Conservation (phyloP, 1,284 basidiomycete genomes). For the Cutaneotrichosporon cutaneum region DNA sequence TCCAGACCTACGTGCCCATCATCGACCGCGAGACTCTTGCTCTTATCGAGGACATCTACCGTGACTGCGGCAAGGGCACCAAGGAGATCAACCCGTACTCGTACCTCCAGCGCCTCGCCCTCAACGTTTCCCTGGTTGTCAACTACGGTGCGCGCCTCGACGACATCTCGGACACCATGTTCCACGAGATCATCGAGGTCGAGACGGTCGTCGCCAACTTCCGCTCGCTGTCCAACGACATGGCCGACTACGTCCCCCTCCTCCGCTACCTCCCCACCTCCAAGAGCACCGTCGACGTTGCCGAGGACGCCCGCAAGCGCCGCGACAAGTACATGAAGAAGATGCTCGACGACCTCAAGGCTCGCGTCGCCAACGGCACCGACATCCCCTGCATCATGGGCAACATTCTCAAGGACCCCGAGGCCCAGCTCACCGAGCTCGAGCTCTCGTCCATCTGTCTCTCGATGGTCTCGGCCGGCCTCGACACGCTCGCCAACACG, state of each 20-base stretch:
- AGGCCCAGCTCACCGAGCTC: constrained; percentile 20
- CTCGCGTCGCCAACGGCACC: constrained; percentile 21
- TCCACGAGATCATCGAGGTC: constrained; percentile 22
- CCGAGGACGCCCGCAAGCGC: constrained; percentile 16
- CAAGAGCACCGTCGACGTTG: background rate
- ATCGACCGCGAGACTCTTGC: constrained; percentile 27
- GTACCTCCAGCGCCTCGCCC: constrained; percentile 23
- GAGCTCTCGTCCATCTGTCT: constrained; percentile 29
- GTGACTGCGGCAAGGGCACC: constrained; percentile 19
- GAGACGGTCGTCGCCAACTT: constrained; percentile 20
- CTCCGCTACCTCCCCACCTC: constrained; percentile 18
- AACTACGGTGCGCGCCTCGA: constrained; percentile 26
- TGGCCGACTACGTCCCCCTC: constrained; percentile 25
- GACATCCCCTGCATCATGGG: constrained; percentile 27
- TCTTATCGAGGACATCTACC: constrained; percentile 24
- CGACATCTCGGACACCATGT: constrained; percentile 18
- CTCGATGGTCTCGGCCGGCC: constrained; percentile 27
- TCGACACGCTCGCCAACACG: constrained; percentile 29
- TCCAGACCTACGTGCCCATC: constrained; percentile 24
- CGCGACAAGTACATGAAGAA: constrained; percentile 26
- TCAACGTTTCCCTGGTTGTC: constrained; percentile 24
- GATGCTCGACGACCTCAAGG: constrained; percentile 24
- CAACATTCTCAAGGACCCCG: constrained; percentile 27
- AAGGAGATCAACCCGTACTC: constrained; percentile 19
- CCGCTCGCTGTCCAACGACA: constrained; percentile 18